Evolutionary conservation across 2,329 filamentous ascomycete genomes (phyloP).

Genomic region (Alternaria arborescens): DNA sequence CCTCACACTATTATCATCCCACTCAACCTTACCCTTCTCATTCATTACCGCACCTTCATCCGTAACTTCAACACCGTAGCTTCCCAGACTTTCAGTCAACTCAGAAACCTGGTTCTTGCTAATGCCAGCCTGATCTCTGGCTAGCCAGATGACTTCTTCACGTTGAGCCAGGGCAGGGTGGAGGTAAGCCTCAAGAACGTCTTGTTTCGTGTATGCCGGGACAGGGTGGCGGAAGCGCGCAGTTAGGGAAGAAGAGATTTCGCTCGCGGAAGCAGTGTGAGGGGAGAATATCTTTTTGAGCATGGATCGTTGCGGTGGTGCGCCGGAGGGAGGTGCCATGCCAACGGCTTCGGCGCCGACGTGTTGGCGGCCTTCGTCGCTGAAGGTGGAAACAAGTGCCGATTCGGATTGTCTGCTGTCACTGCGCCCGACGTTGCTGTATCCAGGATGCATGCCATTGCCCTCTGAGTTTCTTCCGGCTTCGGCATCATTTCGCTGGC

Average conservation of each 20-base stretch:
- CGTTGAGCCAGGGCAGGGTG: slow-evolving; percentile 22
- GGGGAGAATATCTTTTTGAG: slow-evolving; percentile 16
- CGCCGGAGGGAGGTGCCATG: slow-evolving; percentile 5
- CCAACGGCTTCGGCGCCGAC: slow-evolving; percentile 3
- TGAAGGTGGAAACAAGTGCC: slow-evolving; percentile 10
- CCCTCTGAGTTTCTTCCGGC: slow-evolving; percentile 31
- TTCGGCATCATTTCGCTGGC: slow-evolving; percentile 23
- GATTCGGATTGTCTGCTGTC: background rate
- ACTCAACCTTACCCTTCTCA: slow-evolving; percentile 56
- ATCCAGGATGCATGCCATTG: background rate
- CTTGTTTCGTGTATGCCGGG: slow-evolving; percentile 18
- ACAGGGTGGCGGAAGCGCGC: slow-evolving; percentile 18
- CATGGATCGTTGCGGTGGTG: slow-evolving; percentile 2
- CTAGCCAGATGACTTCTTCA: slow-evolving; percentile 23
- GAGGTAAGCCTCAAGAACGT: slow-evolving; percentile 25
- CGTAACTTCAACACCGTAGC: slow-evolving; percentile 50
- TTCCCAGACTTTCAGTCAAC: slow-evolving; percentile 43
- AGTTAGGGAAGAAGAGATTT: slow-evolving; percentile 19
- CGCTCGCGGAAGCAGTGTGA: slow-evolving; percentile 15
- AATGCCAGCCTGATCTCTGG: slow-evolving; percentile 52
- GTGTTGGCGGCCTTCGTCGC: background rate
- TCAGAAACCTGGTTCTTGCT: slow-evolving; percentile 53
- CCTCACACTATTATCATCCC: slow-evolving; percentile 34
- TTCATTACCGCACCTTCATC: slow-evolving; percentile 57
- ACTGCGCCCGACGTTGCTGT: background rate